Percentiles rank a stretch among this genome's conserved stretches.
Conservation (phyloP, 2,329 filamentous ascomycete genomes). For the Neonectria coccinea region DNA sequence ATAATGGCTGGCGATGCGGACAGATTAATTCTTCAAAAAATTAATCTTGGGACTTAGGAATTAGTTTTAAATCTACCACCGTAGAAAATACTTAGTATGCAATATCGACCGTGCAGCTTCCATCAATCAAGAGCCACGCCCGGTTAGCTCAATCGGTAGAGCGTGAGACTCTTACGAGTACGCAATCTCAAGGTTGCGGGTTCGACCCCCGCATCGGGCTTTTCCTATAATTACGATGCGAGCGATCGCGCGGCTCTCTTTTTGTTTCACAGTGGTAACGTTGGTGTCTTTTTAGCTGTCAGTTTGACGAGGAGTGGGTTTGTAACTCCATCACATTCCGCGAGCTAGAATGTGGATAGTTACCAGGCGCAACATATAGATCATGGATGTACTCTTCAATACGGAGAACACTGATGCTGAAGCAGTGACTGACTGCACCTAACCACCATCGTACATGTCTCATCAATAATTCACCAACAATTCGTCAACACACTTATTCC, state of each 20-base stretch:
- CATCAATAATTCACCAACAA: not conserved
- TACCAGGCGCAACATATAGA: not conserved
- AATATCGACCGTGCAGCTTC: not conserved
- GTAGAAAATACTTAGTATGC: not conserved
- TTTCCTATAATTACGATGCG: constrained; percentile 12
- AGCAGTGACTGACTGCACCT: not conserved
- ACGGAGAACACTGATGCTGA: not conserved
- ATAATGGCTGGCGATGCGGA: not conserved
- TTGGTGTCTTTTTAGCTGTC: not conserved
- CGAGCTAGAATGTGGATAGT: not conserved
- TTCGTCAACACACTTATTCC: too few species aligned
- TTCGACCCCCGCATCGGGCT: constrained; percentile 61
- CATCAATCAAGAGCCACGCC: constrained; percentile 35
- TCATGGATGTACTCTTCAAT: too few species aligned
- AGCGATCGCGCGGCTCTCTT: constrained; percentile 8
- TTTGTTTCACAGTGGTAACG: not conserved
- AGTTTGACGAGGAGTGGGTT: not conserved
- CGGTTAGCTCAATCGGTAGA: constrained; percentile 61
- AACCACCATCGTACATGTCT: not conserved
- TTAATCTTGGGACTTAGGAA: too few species aligned
- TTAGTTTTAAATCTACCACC: not conserved
- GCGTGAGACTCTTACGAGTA: constrained; percentile 71
- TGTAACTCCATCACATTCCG: not conserved
- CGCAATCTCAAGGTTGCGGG: constrained; percentile 66
- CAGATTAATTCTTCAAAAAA: too few species aligned